phyloP scores from a whole-genome alignment of 805 yeast genomes.

The Candida boleticola region DNA sequence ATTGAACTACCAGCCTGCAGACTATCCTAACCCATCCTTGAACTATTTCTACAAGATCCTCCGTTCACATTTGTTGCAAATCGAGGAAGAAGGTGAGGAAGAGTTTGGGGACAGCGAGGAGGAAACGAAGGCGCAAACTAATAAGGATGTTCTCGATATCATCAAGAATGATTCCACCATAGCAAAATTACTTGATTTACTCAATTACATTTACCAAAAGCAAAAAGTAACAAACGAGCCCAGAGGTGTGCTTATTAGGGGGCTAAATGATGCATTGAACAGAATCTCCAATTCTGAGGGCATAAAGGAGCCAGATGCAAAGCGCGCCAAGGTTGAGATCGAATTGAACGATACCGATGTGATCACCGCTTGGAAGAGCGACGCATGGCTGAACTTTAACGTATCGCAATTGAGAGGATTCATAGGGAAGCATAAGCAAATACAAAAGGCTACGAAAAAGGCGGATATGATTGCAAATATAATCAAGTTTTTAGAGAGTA shows the following conservation, averaged over 20 bases:
- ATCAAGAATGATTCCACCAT: conserved; percentile 20
- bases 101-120: conserved; percentile 12
- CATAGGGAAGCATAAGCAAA: conserved; percentile 29
- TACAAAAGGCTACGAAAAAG: conserved; percentile 38
- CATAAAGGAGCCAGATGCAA: background rate
- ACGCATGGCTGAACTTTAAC: conserved; percentile 34
- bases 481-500: conserved; percentile 23
- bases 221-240: background rate
- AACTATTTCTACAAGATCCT: conserved; percentile 65
- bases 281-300: background rate
- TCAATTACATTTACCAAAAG: conserved; percentile 1
- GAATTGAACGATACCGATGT: conserved; percentile 36
- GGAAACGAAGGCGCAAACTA: conserved; percentile 6
- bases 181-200: conserved; percentile 14
- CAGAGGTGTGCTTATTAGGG: background rate
- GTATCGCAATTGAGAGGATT: conserved; percentile 43
- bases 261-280: conserved; percentile 2
- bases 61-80: conserved; percentile 65
- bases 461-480: conserved; percentile 45
- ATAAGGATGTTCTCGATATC: conserved; percentile 3
- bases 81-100: conserved; percentile 27
- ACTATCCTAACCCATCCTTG: conserved; percentile 63
- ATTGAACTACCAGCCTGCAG: conserved; percentile 52
- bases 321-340: background rate
- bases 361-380: conserved; percentile 40